A percentile compares a stretch with the other conserved stretches of the same genome.
phyloP scores from a whole-genome alignment of 257 asterid species.

The Fraxinus anomala region DNA sequence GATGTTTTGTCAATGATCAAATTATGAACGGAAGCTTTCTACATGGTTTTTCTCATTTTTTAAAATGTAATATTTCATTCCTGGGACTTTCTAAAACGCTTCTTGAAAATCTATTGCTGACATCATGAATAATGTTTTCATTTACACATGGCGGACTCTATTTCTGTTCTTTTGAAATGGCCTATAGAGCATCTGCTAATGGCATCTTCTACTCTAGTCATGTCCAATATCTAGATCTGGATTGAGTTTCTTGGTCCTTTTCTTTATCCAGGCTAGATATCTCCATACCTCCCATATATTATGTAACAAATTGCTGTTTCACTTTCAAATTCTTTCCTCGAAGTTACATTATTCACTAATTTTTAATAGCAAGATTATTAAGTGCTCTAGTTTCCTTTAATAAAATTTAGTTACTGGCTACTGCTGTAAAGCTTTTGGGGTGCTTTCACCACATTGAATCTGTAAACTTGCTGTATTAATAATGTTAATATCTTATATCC shows the following conservation, averaged over 20 bases:
- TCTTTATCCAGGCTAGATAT: not conserved
- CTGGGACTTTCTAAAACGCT: not conserved
- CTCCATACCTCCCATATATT: not conserved
- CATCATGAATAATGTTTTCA: not conserved
- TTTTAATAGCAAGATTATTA: not conserved
- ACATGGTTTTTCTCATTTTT: not conserved
- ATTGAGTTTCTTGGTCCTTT: not conserved
- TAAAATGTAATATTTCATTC: not conserved
- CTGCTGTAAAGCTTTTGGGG: not conserved
- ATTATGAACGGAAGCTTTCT: not conserved
- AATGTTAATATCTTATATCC: not conserved
- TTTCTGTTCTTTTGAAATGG: not conserved
- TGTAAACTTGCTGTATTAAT: not conserved
- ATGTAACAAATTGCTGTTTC: not conserved
- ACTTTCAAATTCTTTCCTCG: not conserved
- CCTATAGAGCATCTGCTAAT: not conserved
- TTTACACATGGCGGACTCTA: not conserved
- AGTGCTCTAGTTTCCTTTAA: not conserved
- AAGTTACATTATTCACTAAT: not conserved
- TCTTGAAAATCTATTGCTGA: not conserved
- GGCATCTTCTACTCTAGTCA: not conserved
- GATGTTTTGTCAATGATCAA: not conserved
- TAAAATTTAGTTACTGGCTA: not conserved
- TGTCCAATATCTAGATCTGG: not conserved
- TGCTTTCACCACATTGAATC: not conserved